Evolutionary conservation across 2,329 filamentous ascomycete genomes (phyloP), one percentile per base, ranked within the genome.

Genomic region (Pestalotiopsis sp.): DNA sequence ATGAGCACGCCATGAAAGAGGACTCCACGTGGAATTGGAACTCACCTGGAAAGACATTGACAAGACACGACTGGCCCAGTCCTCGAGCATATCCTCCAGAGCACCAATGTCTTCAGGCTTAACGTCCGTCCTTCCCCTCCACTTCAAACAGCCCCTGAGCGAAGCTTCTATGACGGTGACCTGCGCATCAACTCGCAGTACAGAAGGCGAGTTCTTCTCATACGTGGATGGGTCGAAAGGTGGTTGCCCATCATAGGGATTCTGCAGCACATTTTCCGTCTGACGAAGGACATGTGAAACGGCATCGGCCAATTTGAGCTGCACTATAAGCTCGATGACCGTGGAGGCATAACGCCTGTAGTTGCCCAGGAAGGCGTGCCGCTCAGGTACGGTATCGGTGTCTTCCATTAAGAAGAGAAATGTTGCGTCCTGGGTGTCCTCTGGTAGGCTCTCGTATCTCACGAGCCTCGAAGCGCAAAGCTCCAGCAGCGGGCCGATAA

Each of bases 341-440:
- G 93, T 91, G 3, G 91, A 90, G 77, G 94, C 96, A 75, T 97
- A 98, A 68, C 96, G 88, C 52, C 96, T 88, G 78, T 99, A 99
- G 76, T 99, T 98, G 3, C 95, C 94, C 11, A 98, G 86, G 77
- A 99, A 99, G 1, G 94, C 94, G 80, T 99, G 96, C 26, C 94
- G 88, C 77, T 99, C 96, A 0, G 96, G 96, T 22, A 95, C 84
- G 0, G 95, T 98, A 75, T 99, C 96, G 67, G 97, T 97, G 76
- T 99, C 96, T 75, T 98, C 94, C 74, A 94, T 86, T 1, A 99
- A 85, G 72, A 97, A 96, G 11, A 93, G 83, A 68, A 94, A 87
- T 0, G 92, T 94, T 1, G 92, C 86, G 73, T 98, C 91, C 60
- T 93, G 88, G 0, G 91, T 92, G 70, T 97, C 92, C 70, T 95